Percentiles rank a stretch among this genome's conserved stretches.
phyloP scores from a whole-genome alignment of 805 yeast genomes.

The Brettanomyces anomalus region DNA sequence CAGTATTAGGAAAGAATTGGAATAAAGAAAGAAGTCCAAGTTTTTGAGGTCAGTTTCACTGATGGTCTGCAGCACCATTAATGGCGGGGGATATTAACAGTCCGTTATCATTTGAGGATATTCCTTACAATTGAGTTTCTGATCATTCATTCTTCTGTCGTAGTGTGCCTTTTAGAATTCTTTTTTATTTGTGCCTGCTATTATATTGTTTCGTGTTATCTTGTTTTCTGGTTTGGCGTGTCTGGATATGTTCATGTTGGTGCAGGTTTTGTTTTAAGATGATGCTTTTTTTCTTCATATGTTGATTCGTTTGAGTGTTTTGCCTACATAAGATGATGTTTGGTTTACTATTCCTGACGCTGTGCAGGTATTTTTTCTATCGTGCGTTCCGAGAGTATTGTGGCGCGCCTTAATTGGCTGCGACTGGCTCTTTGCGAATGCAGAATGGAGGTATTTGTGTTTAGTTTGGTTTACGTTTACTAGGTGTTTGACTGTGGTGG shows the following conservation, averaged over 20 bases:
- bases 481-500: no score
- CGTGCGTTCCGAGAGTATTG: background rate
- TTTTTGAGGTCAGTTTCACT: background rate
- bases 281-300: background rate
- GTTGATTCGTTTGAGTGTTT: background rate
- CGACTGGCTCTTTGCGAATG: slow-evolving; percentile 2
- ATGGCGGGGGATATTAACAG: slow-evolving; percentile 19
- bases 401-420: slow-evolving; percentile 3
- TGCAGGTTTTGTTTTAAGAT: background rate
- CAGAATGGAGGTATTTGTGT: no score
- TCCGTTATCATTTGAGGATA: slow-evolving; percentile 27
- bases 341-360: no score
- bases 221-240: no score
- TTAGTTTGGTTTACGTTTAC: no score
- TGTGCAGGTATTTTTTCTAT: background rate
- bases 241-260: no score
- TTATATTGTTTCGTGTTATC: no score
- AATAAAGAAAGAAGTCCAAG: background rate
- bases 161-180: no score
- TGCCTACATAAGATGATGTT: background rate
- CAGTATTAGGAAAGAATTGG: background rate
- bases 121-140: slow-evolving; percentile 7
- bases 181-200: no score
- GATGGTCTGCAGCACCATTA: slow-evolving; percentile 34
- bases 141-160: no score